Base-by-base conservation (phyloP, 768 basidiomycete genomes). In the Pulveroboletus frians region DNA sequence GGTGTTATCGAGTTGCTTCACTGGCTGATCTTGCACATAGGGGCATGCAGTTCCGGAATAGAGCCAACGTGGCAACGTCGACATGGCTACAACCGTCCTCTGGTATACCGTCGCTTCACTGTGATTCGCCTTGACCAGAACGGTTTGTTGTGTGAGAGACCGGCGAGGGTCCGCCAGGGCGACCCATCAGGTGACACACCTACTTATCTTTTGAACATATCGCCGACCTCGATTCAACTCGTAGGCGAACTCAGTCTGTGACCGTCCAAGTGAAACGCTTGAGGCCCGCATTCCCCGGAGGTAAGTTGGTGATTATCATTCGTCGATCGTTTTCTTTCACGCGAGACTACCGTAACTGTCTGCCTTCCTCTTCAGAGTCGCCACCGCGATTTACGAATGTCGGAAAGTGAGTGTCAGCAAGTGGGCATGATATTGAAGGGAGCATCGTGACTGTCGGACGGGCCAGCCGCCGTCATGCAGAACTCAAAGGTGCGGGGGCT, bases 211-310 rank as follows among this genome's bases (percentile, higher is more conserved):
- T 6, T n/a, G 9, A 21, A 15, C 27, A 15, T 30, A 17, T 30
- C 35, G 30, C 15, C 18, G 43, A 30, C 26, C 52, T 27, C 30
- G 14, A 34, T 48, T 49, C 11, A 29, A 46, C 39, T 30, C 26
- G 13, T 17, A 34, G 6, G 29, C 34, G 53, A 50, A 4, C 52
- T 55, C 51, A 26, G 46, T 40, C 49, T 18, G 43, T 29, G 30
- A 37, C 6, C n/a, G 8, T 8, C 23, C 26, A 52, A 27, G n/a
- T 48, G 26, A 37, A 26, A 17, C 17, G 10, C 17, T 18, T 6
- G 11, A 17, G 14, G 11, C 6, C 9, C 11, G 47, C 35, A 11
- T 9, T 30, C 14, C 8, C 26, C 17, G 20, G 20, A 21, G 34
- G 39, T 26, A 32, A 27, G 34, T 37, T 39, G 10, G 10, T 18